Percentiles rank a stretch among this genome's conserved stretches.
Evolutionary conservation across 2,329 filamentous ascomycete species (phyloP).

Genomic region (Ophiostoma angusticollis): DNA sequence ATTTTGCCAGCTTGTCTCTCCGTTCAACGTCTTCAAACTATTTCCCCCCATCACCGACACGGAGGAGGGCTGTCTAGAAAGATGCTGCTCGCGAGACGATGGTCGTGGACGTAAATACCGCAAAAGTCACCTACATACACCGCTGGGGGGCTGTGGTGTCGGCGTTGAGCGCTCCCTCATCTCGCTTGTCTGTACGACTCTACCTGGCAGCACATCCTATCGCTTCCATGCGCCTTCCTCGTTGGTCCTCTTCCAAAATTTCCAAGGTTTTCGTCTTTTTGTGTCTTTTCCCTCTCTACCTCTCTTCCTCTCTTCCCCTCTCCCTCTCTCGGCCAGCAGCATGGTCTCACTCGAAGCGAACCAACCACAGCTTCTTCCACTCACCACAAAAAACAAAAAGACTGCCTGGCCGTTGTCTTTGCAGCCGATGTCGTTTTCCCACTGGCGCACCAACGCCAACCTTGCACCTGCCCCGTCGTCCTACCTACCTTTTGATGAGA

Average conservation of each 20-base stretch:
- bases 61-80: no score
- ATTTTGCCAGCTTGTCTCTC: no score
- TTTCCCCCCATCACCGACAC: no score
- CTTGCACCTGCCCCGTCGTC: neutral
- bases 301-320: neutral
- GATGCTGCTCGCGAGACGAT: no score
- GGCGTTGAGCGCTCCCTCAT: no score
- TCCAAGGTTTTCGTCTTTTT: neutral
- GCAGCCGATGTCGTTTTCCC: neutral
- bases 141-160: no score
- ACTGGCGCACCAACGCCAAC: no score
- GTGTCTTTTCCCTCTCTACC: neutral
- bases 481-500: neutral
- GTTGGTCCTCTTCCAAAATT: neutral
- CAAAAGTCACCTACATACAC: no score
- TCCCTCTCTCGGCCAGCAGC: conserved; percentile 2
- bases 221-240: conserved; percentile 10
- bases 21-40: no score
- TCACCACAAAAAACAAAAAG: neutral
- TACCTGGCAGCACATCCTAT: conserved; percentile 6
- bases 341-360: conserved; percentile 6
- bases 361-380: conserved; percentile 6
- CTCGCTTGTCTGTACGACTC: neutral
- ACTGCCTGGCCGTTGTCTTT: no score
- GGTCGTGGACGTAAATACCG: no score